Evolutionary conservation across 2,329 filamentous ascomycete species (phyloP), one percentile per base, ranked within the genome.

Genomic region (Zymoseptoria tritici): DNA sequence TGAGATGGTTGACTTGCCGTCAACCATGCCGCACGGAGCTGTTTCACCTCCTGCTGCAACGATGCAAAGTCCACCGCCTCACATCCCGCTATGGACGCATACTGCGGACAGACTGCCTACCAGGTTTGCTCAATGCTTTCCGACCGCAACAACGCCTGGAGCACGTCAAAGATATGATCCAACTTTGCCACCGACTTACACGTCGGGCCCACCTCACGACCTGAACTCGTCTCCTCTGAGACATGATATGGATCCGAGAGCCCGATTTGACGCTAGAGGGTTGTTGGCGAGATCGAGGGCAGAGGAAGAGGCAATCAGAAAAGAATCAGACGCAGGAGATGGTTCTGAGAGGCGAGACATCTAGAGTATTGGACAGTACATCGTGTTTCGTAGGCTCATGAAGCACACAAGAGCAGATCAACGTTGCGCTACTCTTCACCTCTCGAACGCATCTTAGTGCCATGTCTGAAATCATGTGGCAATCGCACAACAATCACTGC

Each of bases 301-400:
- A 24, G 64, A 62, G 49, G 62, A 62, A 51, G 55, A 54, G 46
- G 58, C 59, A 29, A 29, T 29, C 21, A 55, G 64, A 49, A 62
- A 59, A 24, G 64, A 62, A 26, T 49, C 60, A 1, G 59, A 59
- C 24, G 62, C 62, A 22, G 62, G 64, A 16, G 64, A 56, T 49
- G 42, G 54, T 29, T 49, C 57, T 22, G 36, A 53, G 20, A 49
- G 55, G 52, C 46, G 57, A 11, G 57, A 63, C 52, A 13, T 26
- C 13, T 46, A 46, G 11, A 46, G 36, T n/a, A 46, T 46, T 46
- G 36, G 36, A 13, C 36, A n/a, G 3, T 46, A 13, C 26, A 29
- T 29, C 7, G 26, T 29, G 26, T 29, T 29, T 29, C 26, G 9
- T 9, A 29, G 8, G 26, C 26, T 9, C 26, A 29, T 29, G 26